phyloP scores from a whole-genome alignment of 208 protist species.

The Crithidia bombi region DNA sequence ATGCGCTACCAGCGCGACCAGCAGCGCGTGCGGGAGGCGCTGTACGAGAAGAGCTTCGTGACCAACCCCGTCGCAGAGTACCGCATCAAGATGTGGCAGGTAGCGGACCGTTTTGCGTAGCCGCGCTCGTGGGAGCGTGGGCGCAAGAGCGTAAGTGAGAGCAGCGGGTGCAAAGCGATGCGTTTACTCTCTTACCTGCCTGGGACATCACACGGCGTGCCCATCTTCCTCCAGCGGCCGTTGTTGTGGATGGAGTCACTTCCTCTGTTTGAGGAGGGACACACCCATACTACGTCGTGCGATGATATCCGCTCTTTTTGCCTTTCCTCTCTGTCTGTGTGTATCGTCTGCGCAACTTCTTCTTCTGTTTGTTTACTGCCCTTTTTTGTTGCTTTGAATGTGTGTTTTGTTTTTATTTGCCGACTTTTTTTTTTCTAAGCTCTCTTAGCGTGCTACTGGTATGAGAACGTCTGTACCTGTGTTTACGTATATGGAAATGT shows the following conservation, averaged over 20 bases:
- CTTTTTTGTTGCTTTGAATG: not conserved
- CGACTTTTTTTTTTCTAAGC: constrained; percentile 5
- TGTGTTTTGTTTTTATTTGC: constrained; percentile 11
- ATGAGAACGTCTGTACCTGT: too few relatives aligned
- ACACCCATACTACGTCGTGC: too few relatives aligned
- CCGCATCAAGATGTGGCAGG: constrained; percentile 90
- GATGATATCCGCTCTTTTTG: not conserved
- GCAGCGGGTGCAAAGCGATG: not conserved
- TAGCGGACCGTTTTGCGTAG: constrained; percentile 84
- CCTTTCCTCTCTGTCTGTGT: not conserved
- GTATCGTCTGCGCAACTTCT: not conserved
- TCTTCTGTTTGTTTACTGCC: not conserved
- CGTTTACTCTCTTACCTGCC: too few relatives aligned
- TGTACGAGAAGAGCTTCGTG: constrained; percentile 90
- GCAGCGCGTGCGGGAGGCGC: constrained; percentile 83
- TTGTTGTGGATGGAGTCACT: not conserved
- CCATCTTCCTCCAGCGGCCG: not conserved
- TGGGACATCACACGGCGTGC: too few relatives aligned
- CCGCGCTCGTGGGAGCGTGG: not conserved
- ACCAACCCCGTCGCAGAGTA: constrained; percentile 86
- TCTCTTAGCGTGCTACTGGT: too few relatives aligned
- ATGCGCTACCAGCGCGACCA: constrained; percentile 80
- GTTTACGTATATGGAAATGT: too few relatives aligned
- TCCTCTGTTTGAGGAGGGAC: too few relatives aligned
- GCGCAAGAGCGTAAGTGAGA: too few relatives aligned